phyloP scores from a whole-genome alignment of 768 basidiomycete species.

The Tulasnella sp. region DNA sequence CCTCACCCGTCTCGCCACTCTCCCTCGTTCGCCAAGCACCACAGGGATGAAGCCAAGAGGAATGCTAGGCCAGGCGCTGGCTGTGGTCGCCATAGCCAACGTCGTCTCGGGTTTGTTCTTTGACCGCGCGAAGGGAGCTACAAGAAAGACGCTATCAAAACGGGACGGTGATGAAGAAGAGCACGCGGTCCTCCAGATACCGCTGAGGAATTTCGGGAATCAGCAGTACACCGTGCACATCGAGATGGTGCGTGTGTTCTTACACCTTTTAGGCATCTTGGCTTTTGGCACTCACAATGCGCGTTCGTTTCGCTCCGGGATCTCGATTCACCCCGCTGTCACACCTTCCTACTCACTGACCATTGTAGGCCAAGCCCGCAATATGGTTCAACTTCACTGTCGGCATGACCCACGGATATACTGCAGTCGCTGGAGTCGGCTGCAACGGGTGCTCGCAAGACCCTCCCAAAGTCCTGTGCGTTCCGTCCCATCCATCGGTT shows the following conservation, averaged over 20 bases:
- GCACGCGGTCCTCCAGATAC: background rate
- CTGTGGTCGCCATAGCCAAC: background rate
- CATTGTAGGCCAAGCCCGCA: background rate
- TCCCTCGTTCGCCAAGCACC: background rate
- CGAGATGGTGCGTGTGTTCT: background rate
- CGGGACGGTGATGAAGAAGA: background rate
- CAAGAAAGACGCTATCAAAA: background rate
- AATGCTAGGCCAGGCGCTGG: background rate
- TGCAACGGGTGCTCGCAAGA: background rate
- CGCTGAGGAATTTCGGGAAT: constrained; percentile 13
- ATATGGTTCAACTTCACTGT: background rate
- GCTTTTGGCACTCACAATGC: no score
- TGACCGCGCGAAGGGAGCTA: background rate
- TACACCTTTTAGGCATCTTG: background rate
- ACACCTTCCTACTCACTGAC: background rate
- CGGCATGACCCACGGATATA: background rate
- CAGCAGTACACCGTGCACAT: constrained; percentile 13
- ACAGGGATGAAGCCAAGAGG: background rate
- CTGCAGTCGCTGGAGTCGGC: background rate
- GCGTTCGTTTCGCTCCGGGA: background rate
- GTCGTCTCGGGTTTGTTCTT: background rate
- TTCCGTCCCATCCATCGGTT: background rate
- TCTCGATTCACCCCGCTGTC: background rate
- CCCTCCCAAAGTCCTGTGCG: background rate
- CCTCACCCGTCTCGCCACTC: background rate